Evolutionary conservation across 1,284 basidiomycete species (phyloP).

Genomic region (Thecaphora frezii): DNA sequence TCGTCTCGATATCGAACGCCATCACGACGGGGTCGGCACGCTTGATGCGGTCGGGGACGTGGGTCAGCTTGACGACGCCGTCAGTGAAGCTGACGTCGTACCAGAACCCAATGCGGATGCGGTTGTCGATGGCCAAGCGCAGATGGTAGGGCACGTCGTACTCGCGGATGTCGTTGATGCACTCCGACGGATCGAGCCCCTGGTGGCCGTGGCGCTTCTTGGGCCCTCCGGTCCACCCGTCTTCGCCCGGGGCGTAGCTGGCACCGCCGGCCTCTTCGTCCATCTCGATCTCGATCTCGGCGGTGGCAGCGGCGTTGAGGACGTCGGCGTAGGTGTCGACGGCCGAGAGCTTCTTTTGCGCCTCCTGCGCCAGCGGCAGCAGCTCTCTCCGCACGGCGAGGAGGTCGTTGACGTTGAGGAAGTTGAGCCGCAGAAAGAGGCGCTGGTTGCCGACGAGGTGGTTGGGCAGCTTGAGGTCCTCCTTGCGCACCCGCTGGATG

Average conservation of each 20-base stretch:
- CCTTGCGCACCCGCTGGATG: slow-evolving; percentile 80
- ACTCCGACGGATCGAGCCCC: slow-evolving; percentile 76
- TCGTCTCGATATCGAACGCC: slow-evolving; percentile 99
- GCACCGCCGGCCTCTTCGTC: slow-evolving; percentile 31
- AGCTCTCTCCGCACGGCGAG: slow-evolving; percentile 84
- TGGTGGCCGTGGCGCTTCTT: slow-evolving; percentile 19
- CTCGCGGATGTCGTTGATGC: slow-evolving; percentile 90
- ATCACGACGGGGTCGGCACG: slow-evolving; percentile 98
- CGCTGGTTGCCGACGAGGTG: slow-evolving; percentile 90
- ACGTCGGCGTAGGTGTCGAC: slow-evolving; percentile 98
- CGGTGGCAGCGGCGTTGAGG: slow-evolving; percentile 64
- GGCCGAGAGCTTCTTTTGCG: slow-evolving; percentile 89
- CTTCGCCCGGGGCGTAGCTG: slow-evolving; percentile 60
- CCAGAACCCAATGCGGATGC: slow-evolving; percentile 95
- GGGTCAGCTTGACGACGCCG: slow-evolving; percentile 76
- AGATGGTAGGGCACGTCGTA: slow-evolving; percentile 97
- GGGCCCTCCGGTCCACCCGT: slow-evolving; percentile 24
- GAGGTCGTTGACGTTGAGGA: slow-evolving; percentile 89
- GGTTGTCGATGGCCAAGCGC: slow-evolving; percentile 96
- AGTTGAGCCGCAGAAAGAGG: slow-evolving; percentile 83
- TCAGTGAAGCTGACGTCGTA: slow-evolving; percentile 79
- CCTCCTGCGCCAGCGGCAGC: slow-evolving; percentile 82
- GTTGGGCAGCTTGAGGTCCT: slow-evolving; percentile 93
- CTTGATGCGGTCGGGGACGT: slow-evolving; percentile 82
- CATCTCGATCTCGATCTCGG: slow-evolving; percentile 31